These are phyloP conservation scores for Apiotrichum akiyoshidainum DNA, from an alignment of 1,284 basidiomycete species.

Conservation along the genomic window DNA sequence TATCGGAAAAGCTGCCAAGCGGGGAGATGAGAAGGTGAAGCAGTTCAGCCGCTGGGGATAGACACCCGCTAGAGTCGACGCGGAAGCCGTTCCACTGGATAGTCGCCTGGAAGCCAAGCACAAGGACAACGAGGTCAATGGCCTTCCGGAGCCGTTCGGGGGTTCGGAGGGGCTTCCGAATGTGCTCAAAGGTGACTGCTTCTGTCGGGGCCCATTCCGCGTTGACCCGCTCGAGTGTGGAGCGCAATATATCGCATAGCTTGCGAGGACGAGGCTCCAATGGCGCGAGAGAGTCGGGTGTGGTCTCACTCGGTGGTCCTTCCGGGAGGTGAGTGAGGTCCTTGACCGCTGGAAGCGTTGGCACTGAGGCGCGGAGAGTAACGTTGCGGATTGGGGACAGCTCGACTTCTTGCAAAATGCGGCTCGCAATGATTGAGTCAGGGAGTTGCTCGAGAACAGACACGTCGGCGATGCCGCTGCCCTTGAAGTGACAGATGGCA, in stretches of 20 bases:
- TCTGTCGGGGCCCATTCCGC: conserved; percentile 55
- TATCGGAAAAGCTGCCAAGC: conserved; percentile 14
- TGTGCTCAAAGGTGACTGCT: conserved; percentile 44
- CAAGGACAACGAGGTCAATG: conserved; percentile 65
- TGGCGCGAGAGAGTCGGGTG: conserved; percentile 44
- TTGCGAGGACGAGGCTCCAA: conserved; percentile 59
- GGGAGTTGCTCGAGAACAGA: conserved; percentile 54
- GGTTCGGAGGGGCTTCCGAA: too few species aligned
- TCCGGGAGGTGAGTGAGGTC: background rate
- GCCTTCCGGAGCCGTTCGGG: conserved; percentile 63
- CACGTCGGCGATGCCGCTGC: conserved; percentile 11
- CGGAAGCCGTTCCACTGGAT: conserved; percentile 63
- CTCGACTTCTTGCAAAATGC: conserved; percentile 59
- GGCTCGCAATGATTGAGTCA: conserved; percentile 62
- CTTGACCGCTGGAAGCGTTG: conserved; percentile 40
- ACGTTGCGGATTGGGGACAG: conserved; percentile 65
- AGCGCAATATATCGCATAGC: conserved; percentile 63
- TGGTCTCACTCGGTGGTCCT: background rate
- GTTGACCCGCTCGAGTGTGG: conserved; percentile 58
- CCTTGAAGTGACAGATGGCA: conserved; percentile 58
- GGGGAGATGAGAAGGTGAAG: conserved; percentile 20
- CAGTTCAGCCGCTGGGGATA: conserved; percentile 18
- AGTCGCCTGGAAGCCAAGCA: conserved; percentile 65
- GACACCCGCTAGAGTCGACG: conserved; percentile 22
- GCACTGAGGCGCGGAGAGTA: conserved; percentile 63